Evolutionary conservation across 768 basidiomycete species (phyloP).

Genomic region (Infundibulicybe gibba): DNA sequence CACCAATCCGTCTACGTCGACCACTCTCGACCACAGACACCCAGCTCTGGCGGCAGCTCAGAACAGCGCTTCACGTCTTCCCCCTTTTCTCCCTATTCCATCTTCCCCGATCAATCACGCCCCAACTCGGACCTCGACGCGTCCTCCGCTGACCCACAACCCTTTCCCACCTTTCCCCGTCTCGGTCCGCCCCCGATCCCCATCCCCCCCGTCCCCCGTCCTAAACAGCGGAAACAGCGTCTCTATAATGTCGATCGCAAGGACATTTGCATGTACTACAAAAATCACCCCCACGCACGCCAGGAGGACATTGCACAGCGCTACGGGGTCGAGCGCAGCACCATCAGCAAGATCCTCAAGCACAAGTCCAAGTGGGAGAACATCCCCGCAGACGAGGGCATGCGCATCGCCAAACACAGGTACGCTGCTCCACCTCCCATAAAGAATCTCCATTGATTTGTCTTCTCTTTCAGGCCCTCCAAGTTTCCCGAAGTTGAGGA

Average conservation of each 20-base stretch:
- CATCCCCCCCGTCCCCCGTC: slow-evolving; percentile 39
- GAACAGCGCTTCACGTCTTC: too few relatives aligned
- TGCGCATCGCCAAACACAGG: slow-evolving; percentile 70
- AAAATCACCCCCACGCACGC: slow-evolving; percentile 59
- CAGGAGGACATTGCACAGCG: slow-evolving; percentile 81
- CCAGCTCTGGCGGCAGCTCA: slow-evolving; percentile 20
- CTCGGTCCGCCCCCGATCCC: slow-evolving; percentile 39
- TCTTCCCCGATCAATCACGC: too few relatives aligned
- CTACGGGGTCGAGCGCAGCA: slow-evolving; percentile 85
- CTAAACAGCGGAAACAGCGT: slow-evolving; percentile 63
- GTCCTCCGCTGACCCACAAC: too few relatives aligned
- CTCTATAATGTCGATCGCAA: slow-evolving; percentile 75
- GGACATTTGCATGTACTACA: slow-evolving; percentile 66
- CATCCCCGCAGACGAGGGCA: slow-evolving; percentile 53
- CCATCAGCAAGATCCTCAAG: slow-evolving; percentile 92
- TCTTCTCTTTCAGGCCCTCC: slow-evolving; percentile 48
- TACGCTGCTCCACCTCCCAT: slow-evolving; percentile 19
- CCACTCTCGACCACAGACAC: slow-evolving; percentile 41
- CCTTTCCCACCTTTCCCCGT: slow-evolving; percentile 4
- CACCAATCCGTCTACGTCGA: slow-evolving; percentile 28
- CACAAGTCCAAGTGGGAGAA: slow-evolving; percentile 80
- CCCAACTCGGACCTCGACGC: too few relatives aligned
- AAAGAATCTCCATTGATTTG: slow-evolving; percentile 7
- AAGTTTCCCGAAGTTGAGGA: slow-evolving; percentile 80
- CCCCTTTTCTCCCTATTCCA: too few relatives aligned